These are phyloP conservation scores for Croton setiger DNA, from an alignment of 441 rosid species.

Conservation along the genomic window DNA sequence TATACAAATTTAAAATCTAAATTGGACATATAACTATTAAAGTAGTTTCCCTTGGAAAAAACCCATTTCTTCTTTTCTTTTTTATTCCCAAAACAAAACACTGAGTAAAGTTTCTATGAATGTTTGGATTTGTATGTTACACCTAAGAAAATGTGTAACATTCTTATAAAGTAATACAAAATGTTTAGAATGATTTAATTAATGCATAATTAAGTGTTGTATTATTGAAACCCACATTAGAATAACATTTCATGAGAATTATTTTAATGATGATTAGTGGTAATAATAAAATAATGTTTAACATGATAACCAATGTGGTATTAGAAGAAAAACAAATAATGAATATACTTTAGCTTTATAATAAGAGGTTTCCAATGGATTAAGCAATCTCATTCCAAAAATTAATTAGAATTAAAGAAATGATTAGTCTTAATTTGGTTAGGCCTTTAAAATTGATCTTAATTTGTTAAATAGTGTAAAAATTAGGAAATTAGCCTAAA, in stretches of 20 bases:
- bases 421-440: too few species aligned
- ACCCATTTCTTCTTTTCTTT: not conserved
- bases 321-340: not conserved
- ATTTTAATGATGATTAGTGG: not conserved
- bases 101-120: not conserved
- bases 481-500: too few species aligned
- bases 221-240: not conserved
- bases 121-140: not conserved
- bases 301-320: not conserved
- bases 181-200: not conserved
- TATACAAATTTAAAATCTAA: too few species aligned
- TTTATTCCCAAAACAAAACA: not conserved
- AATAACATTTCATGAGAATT: not conserved
- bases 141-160: too few species aligned
- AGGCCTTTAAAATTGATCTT: too few species aligned
- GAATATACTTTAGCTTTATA: not conserved
- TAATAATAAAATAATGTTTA: not conserved
- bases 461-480: too few species aligned
- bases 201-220: not conserved
- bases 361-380: conserved; percentile 2
- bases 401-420: not conserved
- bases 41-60: too few species aligned
- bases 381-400: not conserved
- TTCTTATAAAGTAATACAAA: too few species aligned
- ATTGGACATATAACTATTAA: too few species aligned